Percentiles rank a stretch among this genome's conserved stretches.
phyloP scores from a whole-genome alignment of 2,329 filamentous ascomycete genomes.

The Paracorniculantispora psalliotae region DNA sequence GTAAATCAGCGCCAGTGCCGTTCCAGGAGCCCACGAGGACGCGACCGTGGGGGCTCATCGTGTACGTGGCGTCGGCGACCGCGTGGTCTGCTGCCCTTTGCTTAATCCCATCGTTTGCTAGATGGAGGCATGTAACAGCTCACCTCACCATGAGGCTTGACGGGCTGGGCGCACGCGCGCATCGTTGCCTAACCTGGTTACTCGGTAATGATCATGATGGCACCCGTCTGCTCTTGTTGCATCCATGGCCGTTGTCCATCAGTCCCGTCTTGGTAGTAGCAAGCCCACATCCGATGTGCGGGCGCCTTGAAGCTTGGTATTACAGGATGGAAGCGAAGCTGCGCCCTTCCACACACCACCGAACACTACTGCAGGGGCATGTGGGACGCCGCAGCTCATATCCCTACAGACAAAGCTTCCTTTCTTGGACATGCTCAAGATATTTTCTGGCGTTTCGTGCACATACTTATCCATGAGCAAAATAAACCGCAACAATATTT shows the following conservation, averaged over 20 bases:
- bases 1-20: not conserved
- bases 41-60: not conserved
- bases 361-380: not conserved
- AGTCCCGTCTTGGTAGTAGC: not conserved
- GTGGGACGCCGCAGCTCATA: not conserved
- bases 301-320: not conserved
- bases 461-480: too few species aligned
- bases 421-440: too few species aligned
- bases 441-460: too few species aligned
- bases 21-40: not conserved
- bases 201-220: too few species aligned
- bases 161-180: too few species aligned
- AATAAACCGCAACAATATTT: too few species aligned
- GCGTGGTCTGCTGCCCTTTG: not conserved
- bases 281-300: not conserved
- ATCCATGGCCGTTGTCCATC: too few species aligned
- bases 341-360: too few species aligned
- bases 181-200: too few species aligned
- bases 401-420: too few species aligned
- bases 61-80: not conserved
- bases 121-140: not conserved
- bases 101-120: not conserved
- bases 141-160: not conserved
- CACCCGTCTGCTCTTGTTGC: too few species aligned
- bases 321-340: too few species aligned